These are phyloP conservation scores for Solanum dulcamara DNA, from an alignment of 257 asterid species.

Conservation along the genomic window DNA sequence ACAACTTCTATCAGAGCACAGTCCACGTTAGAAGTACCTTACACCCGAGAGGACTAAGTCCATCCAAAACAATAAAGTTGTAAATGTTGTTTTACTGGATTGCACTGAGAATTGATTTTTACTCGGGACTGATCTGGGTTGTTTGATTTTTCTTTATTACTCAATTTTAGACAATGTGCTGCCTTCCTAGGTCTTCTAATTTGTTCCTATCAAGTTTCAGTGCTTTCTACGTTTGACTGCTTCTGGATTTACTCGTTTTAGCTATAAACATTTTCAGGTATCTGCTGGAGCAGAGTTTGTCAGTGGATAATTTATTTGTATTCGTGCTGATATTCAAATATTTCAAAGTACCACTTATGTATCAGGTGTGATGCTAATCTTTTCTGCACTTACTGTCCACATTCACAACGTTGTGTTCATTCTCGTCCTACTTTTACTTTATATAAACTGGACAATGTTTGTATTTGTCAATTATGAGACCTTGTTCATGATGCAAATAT, in stretches of 20 bases:
- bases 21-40: not conserved
- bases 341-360: slow-evolving; percentile 74
- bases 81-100: not conserved
- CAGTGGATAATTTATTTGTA: slow-evolving; percentile 94
- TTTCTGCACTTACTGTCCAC: not conserved
- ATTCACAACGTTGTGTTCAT: not conserved
- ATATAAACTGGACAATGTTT: not conserved
- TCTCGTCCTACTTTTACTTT: slow-evolving; percentile 3
- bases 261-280: slow-evolving; percentile 42
- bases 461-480: not conserved
- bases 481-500: slow-evolving; percentile 5
- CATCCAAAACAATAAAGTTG: not conserved
- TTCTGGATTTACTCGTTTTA: slow-evolving; percentile 2
- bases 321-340: slow-evolving; percentile 90
- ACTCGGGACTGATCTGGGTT: not conserved
- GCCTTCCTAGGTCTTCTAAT: not conserved
- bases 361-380: slow-evolving; percentile 52
- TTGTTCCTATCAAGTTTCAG: not conserved
- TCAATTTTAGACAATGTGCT: not conserved
- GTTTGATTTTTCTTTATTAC: not conserved
- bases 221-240: not conserved
- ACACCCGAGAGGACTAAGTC: not conserved
- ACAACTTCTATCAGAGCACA: not conserved
- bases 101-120: not conserved
- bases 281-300: slow-evolving; percentile 90